Percentiles rank a stretch among this genome's conserved stretches.
Conservation (phyloP, 345 rosid genomes). For the Eucalyptus pauciflora region DNA sequence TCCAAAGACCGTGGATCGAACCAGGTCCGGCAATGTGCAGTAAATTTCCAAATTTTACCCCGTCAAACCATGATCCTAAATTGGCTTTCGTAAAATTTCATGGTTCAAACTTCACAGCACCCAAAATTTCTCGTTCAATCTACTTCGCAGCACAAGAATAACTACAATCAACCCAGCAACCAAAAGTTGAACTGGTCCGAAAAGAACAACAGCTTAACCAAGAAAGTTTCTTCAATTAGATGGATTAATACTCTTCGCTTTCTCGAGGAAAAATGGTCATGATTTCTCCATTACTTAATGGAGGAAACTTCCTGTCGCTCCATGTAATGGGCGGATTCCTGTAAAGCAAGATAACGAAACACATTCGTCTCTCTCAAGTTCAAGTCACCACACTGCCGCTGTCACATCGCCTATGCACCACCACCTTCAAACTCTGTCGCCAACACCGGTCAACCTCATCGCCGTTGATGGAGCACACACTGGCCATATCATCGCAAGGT, state of each 20-base stretch:
- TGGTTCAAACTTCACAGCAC: background rate
- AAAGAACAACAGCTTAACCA: background rate
- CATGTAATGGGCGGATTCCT: background rate
- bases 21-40: background rate
- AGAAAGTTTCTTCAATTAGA: background rate
- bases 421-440: background rate
- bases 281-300: no score
- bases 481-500: background rate
- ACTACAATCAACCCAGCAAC: background rate
- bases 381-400: no score
- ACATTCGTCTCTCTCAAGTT: no score
- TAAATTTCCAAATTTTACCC: background rate
- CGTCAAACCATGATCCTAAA: background rate
- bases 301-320: no score
- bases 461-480: background rate
- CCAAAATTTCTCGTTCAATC: background rate
- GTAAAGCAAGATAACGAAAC: no score
- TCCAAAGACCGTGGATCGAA: background rate
- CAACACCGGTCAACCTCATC: background rate
- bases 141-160: background rate
- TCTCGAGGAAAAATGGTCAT: no score
- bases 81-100: background rate
- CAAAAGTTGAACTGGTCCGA: background rate
- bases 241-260: background rate
- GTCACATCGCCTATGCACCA: background rate